Percentiles rank a stretch among this genome's conserved stretches.
phyloP scores from a whole-genome alignment of 148 eudicot species.

The Fallopia convolvulus region DNA sequence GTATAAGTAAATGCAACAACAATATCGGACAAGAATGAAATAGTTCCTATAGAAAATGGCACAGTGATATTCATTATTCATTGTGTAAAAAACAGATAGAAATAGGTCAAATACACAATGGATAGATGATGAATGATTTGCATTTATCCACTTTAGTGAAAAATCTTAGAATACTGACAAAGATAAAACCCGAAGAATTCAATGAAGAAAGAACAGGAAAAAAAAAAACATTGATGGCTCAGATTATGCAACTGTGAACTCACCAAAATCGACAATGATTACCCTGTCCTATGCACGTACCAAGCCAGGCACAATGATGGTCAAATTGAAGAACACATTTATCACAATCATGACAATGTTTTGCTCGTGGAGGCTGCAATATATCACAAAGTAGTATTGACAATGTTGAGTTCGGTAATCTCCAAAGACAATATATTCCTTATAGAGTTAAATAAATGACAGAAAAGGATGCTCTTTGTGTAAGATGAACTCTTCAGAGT shows the following conservation, averaged over 20 bases:
- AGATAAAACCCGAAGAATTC: not conserved
- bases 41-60: not conserved
- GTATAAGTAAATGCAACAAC: not conserved
- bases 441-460: not conserved
- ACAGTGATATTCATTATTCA: not conserved
- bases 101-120: not conserved
- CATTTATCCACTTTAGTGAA: not conserved
- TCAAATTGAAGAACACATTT: slow-evolving; percentile 97
- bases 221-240: not conserved
- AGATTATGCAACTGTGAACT: slow-evolving; percentile 21
- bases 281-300: slow-evolving; percentile 91
- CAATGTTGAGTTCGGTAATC: not conserved
- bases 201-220: not conserved
- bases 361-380: slow-evolving; percentile 95
- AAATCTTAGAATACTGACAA: not conserved
- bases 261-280: slow-evolving; percentile 97
- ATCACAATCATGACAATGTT: slow-evolving; percentile 97
- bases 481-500: not conserved
- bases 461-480: not conserved
- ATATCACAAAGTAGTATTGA: not conserved
- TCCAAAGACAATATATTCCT: not conserved
- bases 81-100: not conserved
- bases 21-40: not conserved
- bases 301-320: slow-evolving; percentile 99
- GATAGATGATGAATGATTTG: not conserved